Evolutionary conservation across 202 grass and related monocot species (phyloP), one percentile per base, ranked within the genome.

Genomic region (Cymbopogon flexuosus): DNA sequence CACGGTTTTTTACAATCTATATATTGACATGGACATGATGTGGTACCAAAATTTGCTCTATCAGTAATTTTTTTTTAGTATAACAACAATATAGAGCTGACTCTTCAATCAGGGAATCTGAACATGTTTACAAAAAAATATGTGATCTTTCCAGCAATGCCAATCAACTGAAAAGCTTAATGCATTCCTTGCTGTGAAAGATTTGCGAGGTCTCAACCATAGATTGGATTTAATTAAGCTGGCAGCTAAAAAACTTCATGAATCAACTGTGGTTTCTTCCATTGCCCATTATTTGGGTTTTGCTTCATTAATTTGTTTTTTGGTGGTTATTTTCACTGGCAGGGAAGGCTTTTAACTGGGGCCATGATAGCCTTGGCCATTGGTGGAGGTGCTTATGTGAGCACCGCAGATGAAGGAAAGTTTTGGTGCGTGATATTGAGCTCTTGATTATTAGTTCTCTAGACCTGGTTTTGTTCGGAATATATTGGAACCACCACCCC

Each of bases 301-400:
- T 40, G 8, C 9, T 76, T 76, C 16, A 59, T 74, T 83, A 65
- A 72, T 37, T 30, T 30, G 2, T 43, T 41, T 46, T 68, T 18
- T 68, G 1, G 18, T 56, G 30, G n/a, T 81, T 43, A 72, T 75
- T 22, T 67, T 72, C 1, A 13, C 42, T 78, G 54, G 10, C 82
- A 99, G 96, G 96, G 92, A 69, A 99, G 87, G 88, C 78, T 99
- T 78, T 87, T 99, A 73, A 91, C 92, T 63, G 90, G 92, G 34
- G 87, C 88, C n/a, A 76, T 93, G 92, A 94, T 95, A 81, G 92
- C 92, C 3, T 61, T 99, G 56, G 87, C 79, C 31, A 96, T 99
- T 88, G 92, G 84, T n/a, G 96, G 96, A 84, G 92, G 96, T 82
- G 88, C 92, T 88, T 99, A 99, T 73, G 85, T 96, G 75, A 99